Evolutionary conservation across 2,329 filamentous ascomycete species (phyloP).

Genomic region (Fusarium tanahbumbuense): DNA sequence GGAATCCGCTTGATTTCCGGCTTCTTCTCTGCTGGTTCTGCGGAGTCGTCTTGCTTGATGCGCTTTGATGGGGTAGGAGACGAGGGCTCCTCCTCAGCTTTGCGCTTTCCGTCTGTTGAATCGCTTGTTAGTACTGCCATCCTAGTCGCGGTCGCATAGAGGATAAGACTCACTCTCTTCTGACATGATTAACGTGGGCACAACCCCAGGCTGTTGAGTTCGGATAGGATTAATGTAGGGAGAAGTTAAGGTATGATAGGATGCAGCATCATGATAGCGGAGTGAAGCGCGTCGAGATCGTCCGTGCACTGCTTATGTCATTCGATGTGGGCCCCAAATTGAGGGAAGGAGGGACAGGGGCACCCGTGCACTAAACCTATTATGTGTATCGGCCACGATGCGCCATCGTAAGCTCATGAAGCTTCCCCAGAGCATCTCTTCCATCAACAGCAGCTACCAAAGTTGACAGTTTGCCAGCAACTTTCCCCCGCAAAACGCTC

Average conservation of each 20-base stretch:
- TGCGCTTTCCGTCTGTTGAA: constrained; percentile 72
- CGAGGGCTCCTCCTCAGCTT: constrained; percentile 74
- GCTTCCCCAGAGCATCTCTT: constrained; percentile 43
- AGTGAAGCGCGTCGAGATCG: constrained; percentile 38
- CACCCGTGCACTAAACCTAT: constrained; percentile 47
- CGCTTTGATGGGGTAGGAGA: constrained; percentile 74
- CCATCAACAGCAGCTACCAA: constrained; percentile 30
- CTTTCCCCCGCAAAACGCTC: constrained; percentile 7
- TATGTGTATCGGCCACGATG: constrained; percentile 52
- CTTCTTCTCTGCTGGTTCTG: constrained; percentile 57
- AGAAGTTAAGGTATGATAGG: constrained; percentile 27
- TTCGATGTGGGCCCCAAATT: background rate
- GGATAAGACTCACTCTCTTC: constrained; percentile 41
- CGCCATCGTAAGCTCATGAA: constrained; percentile 48
- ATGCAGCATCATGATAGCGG: constrained; percentile 42
- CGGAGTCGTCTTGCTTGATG: constrained; percentile 62
- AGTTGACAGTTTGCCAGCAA: constrained; percentile 11
- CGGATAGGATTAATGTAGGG: constrained; percentile 11
- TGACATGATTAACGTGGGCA: constrained; percentile 32
- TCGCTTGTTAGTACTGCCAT: constrained; percentile 4
- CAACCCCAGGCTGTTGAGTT: constrained; percentile 5
- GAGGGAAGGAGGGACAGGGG: constrained; percentile 5
- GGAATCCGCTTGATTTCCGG: constrained; percentile 74
- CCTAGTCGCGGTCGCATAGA: background rate
- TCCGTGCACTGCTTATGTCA: constrained; percentile 50